phyloP scores from a whole-genome alignment of 1,139 yeast species.

The Yamadazyma jaroonii region DNA sequence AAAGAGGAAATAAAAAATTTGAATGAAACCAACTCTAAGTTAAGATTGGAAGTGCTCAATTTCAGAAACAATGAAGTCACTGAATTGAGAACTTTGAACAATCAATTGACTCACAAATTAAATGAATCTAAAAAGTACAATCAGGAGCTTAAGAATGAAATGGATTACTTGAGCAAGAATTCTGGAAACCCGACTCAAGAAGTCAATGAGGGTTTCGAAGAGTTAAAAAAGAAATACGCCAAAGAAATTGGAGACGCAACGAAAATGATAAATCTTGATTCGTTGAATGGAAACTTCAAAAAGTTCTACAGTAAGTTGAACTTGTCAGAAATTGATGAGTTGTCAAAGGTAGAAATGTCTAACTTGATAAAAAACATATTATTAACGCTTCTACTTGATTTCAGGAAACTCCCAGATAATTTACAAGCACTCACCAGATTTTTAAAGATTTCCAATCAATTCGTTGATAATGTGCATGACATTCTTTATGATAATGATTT shows the following conservation, averaged over 20 bases:
- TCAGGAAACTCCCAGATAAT: constrained; percentile 24
- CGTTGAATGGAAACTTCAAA: constrained; percentile 18
- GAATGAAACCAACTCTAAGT: not conserved
- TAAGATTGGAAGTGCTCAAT: not conserved
- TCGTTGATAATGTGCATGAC: constrained; percentile 29
- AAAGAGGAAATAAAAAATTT: constrained; percentile 5
- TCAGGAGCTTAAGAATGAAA: constrained; percentile 19
- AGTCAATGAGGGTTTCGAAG: constrained; percentile 2
- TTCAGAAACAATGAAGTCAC: constrained; percentile 5
- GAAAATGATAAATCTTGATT: constrained; percentile 8
- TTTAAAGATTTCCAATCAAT: constrained; percentile 20
- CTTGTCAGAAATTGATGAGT: constrained; percentile 25
- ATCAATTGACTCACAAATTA: constrained; percentile 12
- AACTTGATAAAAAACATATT: constrained; percentile 32
- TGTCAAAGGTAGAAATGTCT: constrained; percentile 24
- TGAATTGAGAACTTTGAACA: constrained; percentile 7
- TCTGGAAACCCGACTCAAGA: constrained; percentile 3
- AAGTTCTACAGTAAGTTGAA: constrained; percentile 25
- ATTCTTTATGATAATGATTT: constrained; percentile 15
- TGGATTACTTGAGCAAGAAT: constrained; percentile 10
- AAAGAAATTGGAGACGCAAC: constrained; percentile 12
- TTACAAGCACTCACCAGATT: constrained; percentile 25
- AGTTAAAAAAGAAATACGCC: constrained; percentile 3
- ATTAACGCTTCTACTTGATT: constrained; percentile 30
- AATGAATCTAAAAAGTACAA: constrained; percentile 13